Percentiles rank a stretch among this genome's conserved stretches.
These are phyloP conservation scores for Claviceps sp. DNA, from an alignment of 2,329 filamentous ascomycete genomes.

Conservation along the genomic window DNA sequence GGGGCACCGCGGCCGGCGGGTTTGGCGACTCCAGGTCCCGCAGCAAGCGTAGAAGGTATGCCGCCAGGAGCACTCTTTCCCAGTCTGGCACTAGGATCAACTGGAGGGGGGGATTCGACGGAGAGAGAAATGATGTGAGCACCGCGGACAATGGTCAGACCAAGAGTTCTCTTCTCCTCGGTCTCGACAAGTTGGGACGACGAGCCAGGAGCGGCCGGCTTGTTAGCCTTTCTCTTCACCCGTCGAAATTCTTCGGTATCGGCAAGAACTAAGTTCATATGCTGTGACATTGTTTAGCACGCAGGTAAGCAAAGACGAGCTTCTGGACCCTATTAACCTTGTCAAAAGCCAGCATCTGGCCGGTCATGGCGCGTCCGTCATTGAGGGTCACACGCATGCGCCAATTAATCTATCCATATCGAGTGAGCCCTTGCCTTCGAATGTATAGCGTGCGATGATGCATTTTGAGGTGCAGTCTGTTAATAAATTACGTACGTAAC, in stretches of 20 bases:
- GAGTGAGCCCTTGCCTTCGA: conserved; percentile 3
- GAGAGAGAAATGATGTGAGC: conserved; percentile 90
- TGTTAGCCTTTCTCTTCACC: conserved; percentile 72
- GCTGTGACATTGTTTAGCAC: conserved; percentile 36
- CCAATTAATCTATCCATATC: conserved; percentile 73
- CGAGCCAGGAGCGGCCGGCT: conserved; percentile 51
- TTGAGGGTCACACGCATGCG: conserved; percentile 94
- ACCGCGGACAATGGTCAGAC: conserved; percentile 85
- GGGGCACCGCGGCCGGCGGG: conserved; percentile 76
- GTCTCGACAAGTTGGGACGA: conserved; percentile 59
- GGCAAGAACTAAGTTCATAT: conserved; percentile 98
- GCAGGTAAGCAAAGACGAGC: not conserved
- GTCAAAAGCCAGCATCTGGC: conserved; percentile 96
- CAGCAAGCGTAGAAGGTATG: conserved; percentile 55
- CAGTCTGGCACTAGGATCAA: conserved; percentile 80
- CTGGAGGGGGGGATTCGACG: conserved; percentile 88
- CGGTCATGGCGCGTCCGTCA: conserved; percentile 91
- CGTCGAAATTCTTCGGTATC: conserved; percentile 97
- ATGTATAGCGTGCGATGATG: conserved; percentile 16
- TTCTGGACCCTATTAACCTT: conserved; percentile 46
- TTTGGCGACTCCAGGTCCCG: conserved; percentile 80
- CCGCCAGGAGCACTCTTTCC: conserved; percentile 62
- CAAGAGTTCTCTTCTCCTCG: conserved; percentile 95
- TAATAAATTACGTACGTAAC: conserved; percentile 46
- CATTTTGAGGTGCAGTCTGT: not conserved